Evolutionary conservation across 2,329 filamentous ascomycete genomes (phyloP).

Genomic region (Fusarium acutatum): DNA sequence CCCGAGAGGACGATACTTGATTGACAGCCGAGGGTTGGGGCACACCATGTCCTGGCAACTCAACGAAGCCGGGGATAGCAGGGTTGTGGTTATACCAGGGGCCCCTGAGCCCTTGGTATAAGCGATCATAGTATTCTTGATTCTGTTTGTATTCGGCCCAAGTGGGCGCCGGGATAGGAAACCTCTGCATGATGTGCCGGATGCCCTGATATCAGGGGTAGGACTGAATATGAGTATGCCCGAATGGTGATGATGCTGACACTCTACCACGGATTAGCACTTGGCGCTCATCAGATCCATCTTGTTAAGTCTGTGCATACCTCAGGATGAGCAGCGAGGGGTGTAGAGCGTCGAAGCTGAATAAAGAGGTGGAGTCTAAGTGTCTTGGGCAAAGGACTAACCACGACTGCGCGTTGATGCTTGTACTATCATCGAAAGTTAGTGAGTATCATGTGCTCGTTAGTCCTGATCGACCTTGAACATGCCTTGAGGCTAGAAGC

Average conservation of each 20-base stretch:
- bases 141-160: neutral
- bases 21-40: neutral
- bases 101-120: neutral
- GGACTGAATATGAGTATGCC: neutral
- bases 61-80: neutral
- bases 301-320: neutral
- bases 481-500: neutral
- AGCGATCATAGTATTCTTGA: neutral
- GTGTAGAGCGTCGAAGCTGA: neutral
- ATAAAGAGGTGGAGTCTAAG: neutral
- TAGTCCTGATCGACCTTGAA: neutral
- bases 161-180: constrained; percentile 7
- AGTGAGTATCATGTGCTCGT: neutral
- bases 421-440: neutral
- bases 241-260: neutral
- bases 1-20: neutral
- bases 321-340: neutral
- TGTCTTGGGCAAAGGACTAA: neutral
- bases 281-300: neutral
- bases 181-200: neutral
- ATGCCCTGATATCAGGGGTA: neutral
- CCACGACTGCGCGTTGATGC: neutral
- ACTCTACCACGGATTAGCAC: neutral
- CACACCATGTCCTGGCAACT: neutral
- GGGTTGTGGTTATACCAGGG: neutral